Conservation (phyloP, 2,329 filamentous ascomycete genomes). For the Xylariales sp. region DNA sequence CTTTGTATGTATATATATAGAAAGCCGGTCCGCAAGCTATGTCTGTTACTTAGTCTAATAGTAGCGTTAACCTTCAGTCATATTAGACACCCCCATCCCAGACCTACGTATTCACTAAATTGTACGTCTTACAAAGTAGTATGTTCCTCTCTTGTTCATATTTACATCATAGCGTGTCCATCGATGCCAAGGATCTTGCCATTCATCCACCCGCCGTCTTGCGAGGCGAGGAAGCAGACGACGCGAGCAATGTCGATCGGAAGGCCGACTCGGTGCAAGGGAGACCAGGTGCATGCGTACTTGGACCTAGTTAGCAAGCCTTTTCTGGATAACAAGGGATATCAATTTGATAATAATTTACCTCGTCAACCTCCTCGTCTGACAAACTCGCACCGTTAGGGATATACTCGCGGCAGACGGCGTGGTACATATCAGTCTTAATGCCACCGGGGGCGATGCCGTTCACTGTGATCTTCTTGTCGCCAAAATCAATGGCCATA, state of each 20-base stretch:
- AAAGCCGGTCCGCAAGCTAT: not conserved
- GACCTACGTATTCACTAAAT: constrained; percentile 3
- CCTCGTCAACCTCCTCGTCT: constrained; percentile 70
- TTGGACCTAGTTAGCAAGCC: constrained; percentile 44
- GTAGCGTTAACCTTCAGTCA: not conserved
- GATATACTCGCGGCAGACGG: constrained; percentile 73
- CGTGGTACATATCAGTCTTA: constrained; percentile 76
- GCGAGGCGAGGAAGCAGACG: constrained; percentile 64
- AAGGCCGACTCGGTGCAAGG: constrained; percentile 72
- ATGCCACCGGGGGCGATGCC: constrained; percentile 74
- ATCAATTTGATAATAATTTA: constrained; percentile 32
- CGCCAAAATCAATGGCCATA: constrained; percentile 77
- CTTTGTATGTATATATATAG: not conserved
- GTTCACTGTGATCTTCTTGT: constrained; percentile 75
- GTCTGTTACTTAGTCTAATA: constrained; percentile 7
- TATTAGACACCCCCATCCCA: not conserved
- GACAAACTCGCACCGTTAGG: constrained; percentile 65
- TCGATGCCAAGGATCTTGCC: constrained; percentile 52
- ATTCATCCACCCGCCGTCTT: constrained; percentile 61
- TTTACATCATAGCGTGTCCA: constrained; percentile 51
- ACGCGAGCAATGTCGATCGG: constrained; percentile 76
- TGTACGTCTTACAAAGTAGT: constrained; percentile 5
- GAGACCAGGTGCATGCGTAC: constrained; percentile 73
- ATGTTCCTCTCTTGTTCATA: not conserved
- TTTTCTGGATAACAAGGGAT: not conserved